Base-by-base conservation (phyloP, 352 stramenopile species). In the Blastocystis sp. region DNA sequence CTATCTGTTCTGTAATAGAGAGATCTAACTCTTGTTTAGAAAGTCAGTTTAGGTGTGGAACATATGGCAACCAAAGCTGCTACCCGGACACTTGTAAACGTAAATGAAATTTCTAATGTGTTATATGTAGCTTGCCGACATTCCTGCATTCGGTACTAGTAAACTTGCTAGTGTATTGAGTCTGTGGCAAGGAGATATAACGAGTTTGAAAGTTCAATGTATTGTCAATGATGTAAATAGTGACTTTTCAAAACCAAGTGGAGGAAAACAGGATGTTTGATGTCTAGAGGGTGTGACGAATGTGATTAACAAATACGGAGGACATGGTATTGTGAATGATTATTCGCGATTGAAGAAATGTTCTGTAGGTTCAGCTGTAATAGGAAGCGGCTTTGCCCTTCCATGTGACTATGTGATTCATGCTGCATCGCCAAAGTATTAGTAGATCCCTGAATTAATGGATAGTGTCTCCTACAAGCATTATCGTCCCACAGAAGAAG, bases 191-290 rank as follows among this genome's bases (percentile, higher is more conserved):
- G 66, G 66, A 58, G 66, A 58, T 24, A 78, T 78, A 24, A 35
- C 35, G 3, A 78, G 37, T 56, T 58, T 78, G 24, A 58, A 58
- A 16, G 66, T 78, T 11, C 66, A 78, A 49, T 78, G 66, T 11
- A 58, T 78, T 58, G 66, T 78, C 19, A 78, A 78, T 32, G 66
- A 78, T 56, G 66, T 78, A 37, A 58, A 78, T 78, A 59, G 12
- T 24, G 66, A 78, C 49, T 78, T 78, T 46, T 78, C 66, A 29
- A 78, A 78, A 32, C 66, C 66, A 1, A 78, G 66, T 78, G 37
- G 12, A 24, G 14, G 7, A 39, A 21, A 9, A 59, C 27, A 9
- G 9, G 14, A 9, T 27, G 37, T 21, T 56, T 78, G 21, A 78
- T 35, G 21, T 16, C 29, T 24, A 78, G 66, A 78, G 35, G 66